These are phyloP conservation scores for Buddleja alternifolia DNA, from an alignment of 257 asterid species.

Conservation along the genomic window DNA sequence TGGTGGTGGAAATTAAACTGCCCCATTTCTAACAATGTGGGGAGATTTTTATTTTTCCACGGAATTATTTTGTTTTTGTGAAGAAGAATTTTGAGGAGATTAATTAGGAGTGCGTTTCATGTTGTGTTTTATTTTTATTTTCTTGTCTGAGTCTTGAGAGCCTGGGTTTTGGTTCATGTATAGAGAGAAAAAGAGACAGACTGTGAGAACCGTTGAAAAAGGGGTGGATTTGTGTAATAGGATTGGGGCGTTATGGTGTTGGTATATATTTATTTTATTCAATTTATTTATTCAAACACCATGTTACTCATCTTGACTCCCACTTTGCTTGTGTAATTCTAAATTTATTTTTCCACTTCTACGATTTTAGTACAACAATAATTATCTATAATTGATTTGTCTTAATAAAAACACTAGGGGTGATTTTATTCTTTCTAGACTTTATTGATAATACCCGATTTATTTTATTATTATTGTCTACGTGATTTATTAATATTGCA, in stretches of 20 bases:
- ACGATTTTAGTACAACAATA: background rate
- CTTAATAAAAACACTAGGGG: no score
- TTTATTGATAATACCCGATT: no score
- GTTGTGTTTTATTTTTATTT: background rate
- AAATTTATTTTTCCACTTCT: background rate
- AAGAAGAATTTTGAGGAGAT: conserved; percentile 9
- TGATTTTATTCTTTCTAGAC: no score
- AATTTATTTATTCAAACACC: no score
- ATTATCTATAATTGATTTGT: no score
- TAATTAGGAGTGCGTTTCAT: conserved; percentile 29
- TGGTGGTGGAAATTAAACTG: conserved; percentile 29
- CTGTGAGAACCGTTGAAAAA: conserved; percentile 16
- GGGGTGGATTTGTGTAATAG: background rate
- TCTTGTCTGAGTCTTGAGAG: conserved; percentile 1
- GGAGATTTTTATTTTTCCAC: background rate
- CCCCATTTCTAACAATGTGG: conserved; percentile 24
- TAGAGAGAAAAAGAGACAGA: background rate
- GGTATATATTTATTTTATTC: no score
- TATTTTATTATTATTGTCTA: no score
- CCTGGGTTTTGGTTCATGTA: background rate
- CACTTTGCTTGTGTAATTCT: no score
- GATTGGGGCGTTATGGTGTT: background rate
- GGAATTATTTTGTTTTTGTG: no score
- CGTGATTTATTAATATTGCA: no score
- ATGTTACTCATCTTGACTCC: no score